Base-by-base conservation (phyloP, 1,284 basidiomycete species). In the Mycena sp. region DNA sequence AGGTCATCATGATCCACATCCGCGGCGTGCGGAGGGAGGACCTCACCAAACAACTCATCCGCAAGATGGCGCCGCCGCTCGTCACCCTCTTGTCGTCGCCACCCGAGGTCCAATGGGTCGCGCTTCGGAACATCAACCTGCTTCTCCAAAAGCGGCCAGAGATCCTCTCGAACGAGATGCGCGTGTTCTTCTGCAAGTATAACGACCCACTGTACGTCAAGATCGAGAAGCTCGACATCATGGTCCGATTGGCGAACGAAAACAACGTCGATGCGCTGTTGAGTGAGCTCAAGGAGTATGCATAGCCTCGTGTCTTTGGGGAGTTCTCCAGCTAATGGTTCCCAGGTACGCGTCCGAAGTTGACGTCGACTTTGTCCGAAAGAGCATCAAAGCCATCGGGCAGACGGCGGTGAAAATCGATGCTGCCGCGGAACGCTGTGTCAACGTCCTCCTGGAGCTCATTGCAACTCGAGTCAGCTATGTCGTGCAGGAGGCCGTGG, bases 181-280 rank as follows among this genome's bases (percentile, higher is more conserved):
- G 96, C 61, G 96, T 99, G 23, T 99, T 99, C 79, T 99, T 99
- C 84, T 99, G 98, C 91, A 99, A 99, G 78, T 99, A 99, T 82
- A 99, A 99, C 76, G 98, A 99, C 74, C 97, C 98, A 1, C 83
- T 96, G 30, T 99, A 99, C 74, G 96, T 99, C 78, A 99, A 99
- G 80, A 87, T 99, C 54, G 97, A 98, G 77, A 99, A 99, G 78
- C 82, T 99, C 64, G 98, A 98, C 72, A 98, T 99, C 77, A 99
- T 99, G 96, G 57, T 64, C 25, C 62, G 62, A 26, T 32, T 64
- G 10, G 62, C 62, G 17, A 38, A 30, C 35, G 95, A 98, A 64
- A 91, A 90, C 74, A 99, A 99, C 70, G 95, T 98, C 4, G 93
- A 98, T 76, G 95, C 96, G 46, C 85, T 99, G 41, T 80, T 99